These are phyloP conservation scores for Entomortierella chlamydospora DNA, from an alignment of 192 early-diverging fungal species.

Conservation along the genomic window DNA sequence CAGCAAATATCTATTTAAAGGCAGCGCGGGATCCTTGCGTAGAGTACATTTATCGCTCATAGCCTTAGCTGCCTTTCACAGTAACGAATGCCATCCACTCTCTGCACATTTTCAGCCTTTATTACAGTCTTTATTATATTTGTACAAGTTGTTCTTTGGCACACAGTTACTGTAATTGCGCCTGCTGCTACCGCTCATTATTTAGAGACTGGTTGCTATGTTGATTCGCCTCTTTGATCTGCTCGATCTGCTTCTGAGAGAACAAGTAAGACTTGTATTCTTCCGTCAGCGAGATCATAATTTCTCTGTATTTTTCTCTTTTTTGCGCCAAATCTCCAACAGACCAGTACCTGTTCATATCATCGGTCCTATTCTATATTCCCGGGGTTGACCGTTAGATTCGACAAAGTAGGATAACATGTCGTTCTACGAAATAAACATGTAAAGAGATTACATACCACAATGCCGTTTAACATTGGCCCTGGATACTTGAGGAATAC, in stretches of 20 bases:
- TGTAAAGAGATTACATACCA: conserved; percentile 43
- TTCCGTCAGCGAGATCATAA: conserved; percentile 19
- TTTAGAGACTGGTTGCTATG: neutral
- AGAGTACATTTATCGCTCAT: too few relatives aligned
- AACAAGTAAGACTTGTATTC: conserved; percentile 23
- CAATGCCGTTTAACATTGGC: conserved; percentile 50
- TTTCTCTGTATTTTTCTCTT: conserved; percentile 24
- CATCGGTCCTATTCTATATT: conserved; percentile 26
- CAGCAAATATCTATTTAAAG: too few relatives aligned
- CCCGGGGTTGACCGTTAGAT: too few relatives aligned
- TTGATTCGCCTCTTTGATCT: neutral
- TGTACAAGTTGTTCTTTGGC: neutral
- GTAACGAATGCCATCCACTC: too few relatives aligned
- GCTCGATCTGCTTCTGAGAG: conserved; percentile 9
- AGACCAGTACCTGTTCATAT: conserved; percentile 14
- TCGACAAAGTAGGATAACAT: too few relatives aligned
- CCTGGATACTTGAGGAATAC: conserved; percentile 66
- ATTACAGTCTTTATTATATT: neutral
- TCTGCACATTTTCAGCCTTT: too few relatives aligned
- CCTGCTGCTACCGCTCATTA: neutral
- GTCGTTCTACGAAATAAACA: neutral
- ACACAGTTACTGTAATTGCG: neutral
- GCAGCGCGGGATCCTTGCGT: too few relatives aligned
- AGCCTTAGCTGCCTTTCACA: too few relatives aligned
- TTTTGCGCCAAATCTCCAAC: conserved; percentile 16